Evolutionary conservation across 1,284 basidiomycete genomes (phyloP).

Genomic region (Trametes versicolor): DNA sequence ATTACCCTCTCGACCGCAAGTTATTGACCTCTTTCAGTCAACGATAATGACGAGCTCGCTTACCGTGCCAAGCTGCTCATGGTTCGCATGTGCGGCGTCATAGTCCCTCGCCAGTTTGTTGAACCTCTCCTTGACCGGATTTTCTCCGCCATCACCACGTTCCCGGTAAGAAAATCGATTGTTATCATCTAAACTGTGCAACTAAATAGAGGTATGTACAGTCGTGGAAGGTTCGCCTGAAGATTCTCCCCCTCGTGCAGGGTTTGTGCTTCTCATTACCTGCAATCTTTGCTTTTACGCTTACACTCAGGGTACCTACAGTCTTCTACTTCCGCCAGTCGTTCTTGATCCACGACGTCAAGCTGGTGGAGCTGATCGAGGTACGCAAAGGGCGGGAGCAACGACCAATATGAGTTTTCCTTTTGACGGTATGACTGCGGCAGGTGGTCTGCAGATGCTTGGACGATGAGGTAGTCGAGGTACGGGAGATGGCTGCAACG

Average conservation of each 20-base stretch:
- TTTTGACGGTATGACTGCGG: neutral
- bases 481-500: constrained; percentile 81
- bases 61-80: constrained; percentile 66
- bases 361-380: constrained; percentile 75
- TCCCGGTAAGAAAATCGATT: constrained; percentile 58
- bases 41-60: constrained; percentile 76
- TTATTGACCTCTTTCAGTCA: constrained; percentile 52
- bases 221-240: constrained; percentile 80
- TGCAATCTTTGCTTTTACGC: neutral
- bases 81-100: constrained; percentile 80
- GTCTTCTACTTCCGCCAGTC: constrained; percentile 82
- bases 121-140: constrained; percentile 69
- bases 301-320: constrained; percentile 36
- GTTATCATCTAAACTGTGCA: neutral
- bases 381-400: constrained; percentile 43
- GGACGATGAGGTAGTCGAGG: constrained; percentile 80
- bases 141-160: constrained; percentile 72
- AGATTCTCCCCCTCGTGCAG: constrained; percentile 82
- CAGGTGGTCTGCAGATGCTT: constrained; percentile 75
- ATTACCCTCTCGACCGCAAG: neutral
- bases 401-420: too few species aligned
- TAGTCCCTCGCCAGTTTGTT: constrained; percentile 66
- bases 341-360: constrained; percentile 68
- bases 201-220: constrained; percentile 38
- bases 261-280: constrained; percentile 47